A percentile compares a stretch with the other conserved stretches of the same genome.
Evolutionary conservation across 2,329 filamentous ascomycete species (phyloP).

Genomic region (Colletotrichum simmondsii): DNA sequence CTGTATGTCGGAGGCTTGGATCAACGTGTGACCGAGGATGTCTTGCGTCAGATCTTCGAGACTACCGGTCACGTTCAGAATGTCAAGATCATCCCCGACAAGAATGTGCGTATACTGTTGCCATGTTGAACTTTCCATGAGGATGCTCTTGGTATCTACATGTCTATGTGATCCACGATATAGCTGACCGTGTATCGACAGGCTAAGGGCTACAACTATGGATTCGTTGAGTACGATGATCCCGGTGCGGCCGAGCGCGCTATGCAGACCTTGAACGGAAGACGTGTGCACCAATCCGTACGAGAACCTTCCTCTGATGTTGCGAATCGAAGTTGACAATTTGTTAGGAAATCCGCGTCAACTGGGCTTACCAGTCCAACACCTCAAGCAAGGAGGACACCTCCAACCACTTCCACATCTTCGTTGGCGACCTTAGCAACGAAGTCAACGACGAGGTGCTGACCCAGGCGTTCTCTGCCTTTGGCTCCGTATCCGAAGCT

Average conservation of each 20-base stretch:
- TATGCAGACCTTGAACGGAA: constrained; percentile 96
- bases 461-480: constrained; percentile 92
- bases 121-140: background rate
- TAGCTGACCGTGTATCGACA: constrained; percentile 53
- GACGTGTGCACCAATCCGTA: constrained; percentile 95
- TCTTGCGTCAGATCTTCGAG: constrained; percentile 97
- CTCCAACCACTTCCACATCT: constrained; percentile 98
- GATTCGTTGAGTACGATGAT: constrained; percentile 98
- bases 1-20: constrained; percentile 96
- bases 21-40: constrained; percentile 94
- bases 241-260: constrained; percentile 95
- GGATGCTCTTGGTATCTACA: background rate
- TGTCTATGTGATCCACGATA: background rate
- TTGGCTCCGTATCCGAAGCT: constrained; percentile 95
- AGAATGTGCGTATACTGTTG: constrained; percentile 79
- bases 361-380: constrained; percentile 99
- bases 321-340: constrained; percentile 39
- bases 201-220: constrained; percentile 98
- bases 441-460: constrained; percentile 98
- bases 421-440: constrained; percentile 96
- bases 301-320: constrained; percentile 43
- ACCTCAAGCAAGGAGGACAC: constrained; percentile 95
- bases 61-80: constrained; percentile 98
- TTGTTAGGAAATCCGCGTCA: constrained; percentile 92
- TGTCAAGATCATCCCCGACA: constrained; percentile 99